Evolutionary conservation across 331 rosid genomes (phyloP).

Genomic region (Prunus yedoensis): DNA sequence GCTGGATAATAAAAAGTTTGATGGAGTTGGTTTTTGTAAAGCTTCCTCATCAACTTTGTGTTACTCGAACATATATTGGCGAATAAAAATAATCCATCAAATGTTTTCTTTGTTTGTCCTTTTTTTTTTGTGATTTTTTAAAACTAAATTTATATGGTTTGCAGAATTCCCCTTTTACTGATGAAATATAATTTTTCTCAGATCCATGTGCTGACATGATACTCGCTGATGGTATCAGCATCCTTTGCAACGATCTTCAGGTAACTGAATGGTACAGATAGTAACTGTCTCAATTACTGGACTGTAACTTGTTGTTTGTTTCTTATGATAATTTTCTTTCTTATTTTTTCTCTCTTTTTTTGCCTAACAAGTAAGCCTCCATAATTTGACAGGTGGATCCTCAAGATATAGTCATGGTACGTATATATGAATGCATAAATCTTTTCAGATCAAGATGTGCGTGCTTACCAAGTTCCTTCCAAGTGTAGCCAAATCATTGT

Average conservation of each 20-base stretch:
- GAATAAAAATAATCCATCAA: neutral
- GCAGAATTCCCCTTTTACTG: constrained; percentile 14
- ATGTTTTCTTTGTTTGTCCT: neutral
- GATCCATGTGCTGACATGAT: constrained; percentile 85
- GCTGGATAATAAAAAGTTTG: neutral
- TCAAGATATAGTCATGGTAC: constrained; percentile 97
- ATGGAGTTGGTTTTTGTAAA: neutral
- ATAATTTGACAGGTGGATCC: constrained; percentile 87
- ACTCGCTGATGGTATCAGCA: constrained; percentile 87
- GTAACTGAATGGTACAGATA: constrained; percentile 35
- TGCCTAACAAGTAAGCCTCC: constrained; percentile 26
- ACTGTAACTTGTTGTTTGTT: neutral
- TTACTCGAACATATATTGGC: neutral
- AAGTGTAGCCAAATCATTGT: neutral
- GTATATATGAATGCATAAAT: constrained; percentile 20
- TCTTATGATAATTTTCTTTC: neutral
- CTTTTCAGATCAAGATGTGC: neutral
- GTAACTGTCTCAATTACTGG: constrained; percentile 8
- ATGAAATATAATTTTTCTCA: constrained; percentile 28
- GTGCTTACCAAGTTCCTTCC: neutral
- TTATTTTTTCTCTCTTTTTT: neutral
- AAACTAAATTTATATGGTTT: neutral
- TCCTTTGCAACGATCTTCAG: constrained; percentile 92
- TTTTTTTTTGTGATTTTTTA: neutral
- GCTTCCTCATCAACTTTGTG: neutral